Conservation (phyloP, 2,329 filamentous ascomycete species). For the Zymoseptoria ardabiliae region DNA sequence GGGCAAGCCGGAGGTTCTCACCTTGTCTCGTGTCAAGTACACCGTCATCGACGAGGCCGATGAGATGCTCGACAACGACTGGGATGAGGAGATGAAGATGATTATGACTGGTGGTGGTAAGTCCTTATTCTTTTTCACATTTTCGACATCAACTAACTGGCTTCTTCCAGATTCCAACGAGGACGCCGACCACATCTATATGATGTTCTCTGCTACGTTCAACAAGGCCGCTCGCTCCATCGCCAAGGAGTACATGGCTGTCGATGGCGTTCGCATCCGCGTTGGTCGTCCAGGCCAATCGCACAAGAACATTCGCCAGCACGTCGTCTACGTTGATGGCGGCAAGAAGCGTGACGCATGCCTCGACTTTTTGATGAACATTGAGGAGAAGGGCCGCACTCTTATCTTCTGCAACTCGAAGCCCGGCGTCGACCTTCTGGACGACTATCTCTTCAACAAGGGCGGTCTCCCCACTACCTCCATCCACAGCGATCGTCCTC, state of each 20-base stretch:
- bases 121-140: slow-evolving; percentile 24
- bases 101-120: slow-evolving; percentile 77
- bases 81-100: slow-evolving; percentile 65
- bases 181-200: slow-evolving; percentile 58
- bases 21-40: slow-evolving; percentile 68
- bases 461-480: slow-evolving; percentile 69
- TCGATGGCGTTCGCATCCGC: slow-evolving; percentile 69
- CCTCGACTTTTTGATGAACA: slow-evolving; percentile 61
- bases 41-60: slow-evolving; percentile 90
- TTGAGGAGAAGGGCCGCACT: slow-evolving; percentile 63
- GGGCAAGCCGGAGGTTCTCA: slow-evolving; percentile 59
- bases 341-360: slow-evolving; percentile 62
- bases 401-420: slow-evolving; percentile 88
- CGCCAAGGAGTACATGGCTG: slow-evolving; percentile 66
- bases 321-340: slow-evolving; percentile 59
- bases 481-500: slow-evolving; percentile 80
- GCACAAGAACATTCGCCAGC: slow-evolving; percentile 75
- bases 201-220: slow-evolving; percentile 95
- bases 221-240: slow-evolving; percentile 70
- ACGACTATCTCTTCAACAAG: slow-evolving; percentile 79
- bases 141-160: slow-evolving; percentile 9
- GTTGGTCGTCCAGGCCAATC: slow-evolving; percentile 76
- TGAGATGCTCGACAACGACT: slow-evolving; percentile 73
- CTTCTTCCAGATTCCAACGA: slow-evolving; percentile 59
- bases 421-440: slow-evolving; percentile 68